These are phyloP conservation scores for Colletotrichum ledebouriae DNA, from an alignment of 2,329 filamentous ascomycete genomes.

Conservation along the genomic window DNA sequence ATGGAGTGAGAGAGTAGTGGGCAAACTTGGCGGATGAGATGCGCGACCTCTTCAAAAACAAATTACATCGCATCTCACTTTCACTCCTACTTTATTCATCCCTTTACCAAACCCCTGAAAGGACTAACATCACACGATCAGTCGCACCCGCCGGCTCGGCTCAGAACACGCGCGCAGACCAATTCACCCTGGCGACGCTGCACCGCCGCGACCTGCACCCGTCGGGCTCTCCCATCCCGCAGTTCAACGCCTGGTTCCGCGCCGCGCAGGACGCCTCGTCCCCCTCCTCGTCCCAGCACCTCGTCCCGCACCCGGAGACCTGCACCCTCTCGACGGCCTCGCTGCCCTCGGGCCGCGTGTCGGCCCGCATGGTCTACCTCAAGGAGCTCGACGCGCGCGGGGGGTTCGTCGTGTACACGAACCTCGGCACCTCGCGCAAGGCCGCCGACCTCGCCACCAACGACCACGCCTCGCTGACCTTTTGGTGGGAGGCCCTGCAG, in stretches of 20 bases:
- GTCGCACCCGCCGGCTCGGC: slow-evolving; percentile 75
- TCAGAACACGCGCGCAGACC: slow-evolving; percentile 75
- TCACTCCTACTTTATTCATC: no score
- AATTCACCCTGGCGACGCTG: slow-evolving; percentile 78
- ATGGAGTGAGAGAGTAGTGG: not conserved
- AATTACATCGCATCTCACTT: not conserved
- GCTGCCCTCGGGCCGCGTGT: slow-evolving; percentile 87
- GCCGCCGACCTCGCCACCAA: slow-evolving; percentile 79
- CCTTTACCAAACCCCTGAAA: not conserved
- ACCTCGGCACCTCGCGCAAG: slow-evolving; percentile 84
- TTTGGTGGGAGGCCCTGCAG: slow-evolving; percentile 90
- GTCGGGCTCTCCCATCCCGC: slow-evolving; percentile 73
- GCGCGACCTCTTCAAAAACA: no score
- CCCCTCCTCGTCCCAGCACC: not conserved
- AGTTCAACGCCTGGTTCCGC: slow-evolving; percentile 93
- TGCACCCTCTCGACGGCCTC: slow-evolving; percentile 88
- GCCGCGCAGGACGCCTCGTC: slow-evolving; percentile 66
- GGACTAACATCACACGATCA: slow-evolving; percentile 46
- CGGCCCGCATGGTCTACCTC: slow-evolving; percentile 89
- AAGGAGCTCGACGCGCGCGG: slow-evolving; percentile 85
- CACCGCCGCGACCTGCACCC: slow-evolving; percentile 71
- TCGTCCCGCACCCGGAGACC: slow-evolving; percentile 84
- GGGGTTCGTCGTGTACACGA: slow-evolving; percentile 94
- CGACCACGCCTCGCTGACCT: slow-evolving; percentile 84
- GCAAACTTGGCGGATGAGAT: no score